Conservation (phyloP, 768 basidiomycete genomes). For the Strobilomyces dryophilus region DNA sequence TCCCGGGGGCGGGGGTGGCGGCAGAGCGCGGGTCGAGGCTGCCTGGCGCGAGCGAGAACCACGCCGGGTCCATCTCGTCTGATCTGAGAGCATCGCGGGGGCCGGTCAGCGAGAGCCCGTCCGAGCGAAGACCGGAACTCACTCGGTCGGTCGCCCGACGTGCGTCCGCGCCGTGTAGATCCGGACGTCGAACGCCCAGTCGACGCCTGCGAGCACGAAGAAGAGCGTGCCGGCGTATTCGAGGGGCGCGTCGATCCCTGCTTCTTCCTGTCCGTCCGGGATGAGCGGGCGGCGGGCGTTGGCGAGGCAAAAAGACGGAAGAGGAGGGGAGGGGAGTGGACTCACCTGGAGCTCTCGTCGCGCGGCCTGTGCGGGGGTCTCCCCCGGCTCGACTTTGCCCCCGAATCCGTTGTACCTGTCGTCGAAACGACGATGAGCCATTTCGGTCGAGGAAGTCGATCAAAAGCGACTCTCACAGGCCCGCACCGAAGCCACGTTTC, state of each 20-base stretch:
- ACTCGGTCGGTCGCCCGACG: constrained; percentile 64
- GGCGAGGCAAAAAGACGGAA: no score
- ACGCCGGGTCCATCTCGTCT: constrained; percentile 84
- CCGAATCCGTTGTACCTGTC: constrained; percentile 84
- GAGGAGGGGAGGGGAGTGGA: not conserved
- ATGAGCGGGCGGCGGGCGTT: no score
- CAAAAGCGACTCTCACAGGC: constrained; percentile 40
- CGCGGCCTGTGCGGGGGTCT: constrained; percentile 67
- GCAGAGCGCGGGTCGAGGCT: constrained; percentile 12
- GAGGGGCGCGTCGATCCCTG: constrained; percentile 67
- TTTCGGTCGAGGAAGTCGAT: not conserved
- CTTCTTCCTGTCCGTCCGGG: constrained; percentile 61
- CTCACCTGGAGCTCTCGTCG: constrained; percentile 64
- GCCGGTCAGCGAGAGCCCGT: not conserved
- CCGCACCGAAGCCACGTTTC: constrained; percentile 71
- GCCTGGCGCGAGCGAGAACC: constrained; percentile 50
- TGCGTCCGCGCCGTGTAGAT: constrained; percentile 65
- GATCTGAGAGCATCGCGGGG: constrained; percentile 42
- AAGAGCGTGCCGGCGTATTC: constrained; percentile 60
- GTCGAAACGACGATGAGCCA: no score
- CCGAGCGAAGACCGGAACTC: constrained; percentile 19
- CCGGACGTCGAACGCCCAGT: constrained; percentile 68
- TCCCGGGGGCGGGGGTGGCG: not conserved
- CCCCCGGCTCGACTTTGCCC: constrained; percentile 77
- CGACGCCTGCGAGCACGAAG: constrained; percentile 51